Conservation (phyloP, 1,284 basidiomycete genomes). For the Ganoderma lucidum region DNA sequence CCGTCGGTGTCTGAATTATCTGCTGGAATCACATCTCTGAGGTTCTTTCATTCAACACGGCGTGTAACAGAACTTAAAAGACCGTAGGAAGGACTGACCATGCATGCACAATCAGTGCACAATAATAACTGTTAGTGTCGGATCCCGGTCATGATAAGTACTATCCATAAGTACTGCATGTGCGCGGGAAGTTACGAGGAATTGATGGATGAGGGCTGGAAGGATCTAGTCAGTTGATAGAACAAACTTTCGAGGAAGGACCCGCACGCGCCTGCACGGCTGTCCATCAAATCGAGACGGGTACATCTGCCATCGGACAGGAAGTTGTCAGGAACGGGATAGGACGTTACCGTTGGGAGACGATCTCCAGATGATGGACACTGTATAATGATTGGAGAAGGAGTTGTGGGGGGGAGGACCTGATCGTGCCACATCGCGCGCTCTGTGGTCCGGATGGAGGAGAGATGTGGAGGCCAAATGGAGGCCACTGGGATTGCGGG, state of each 20-base stretch:
- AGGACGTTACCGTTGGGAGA: neutral
- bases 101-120: no score
- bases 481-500: neutral
- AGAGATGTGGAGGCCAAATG: no score
- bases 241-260: neutral
- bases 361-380: neutral
- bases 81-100: no score
- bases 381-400: neutral
- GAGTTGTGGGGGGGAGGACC: neutral
- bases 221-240: neutral
- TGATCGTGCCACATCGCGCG: neutral
- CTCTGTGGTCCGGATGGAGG: neutral
- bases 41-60: no score
- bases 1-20: no score
- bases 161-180: no score
- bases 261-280: neutral
- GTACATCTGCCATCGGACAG: neutral
- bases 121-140: neutral
- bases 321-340: neutral
- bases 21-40: no score
- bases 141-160: no score
- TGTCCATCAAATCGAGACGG: conserved; percentile 1
- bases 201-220: neutral
- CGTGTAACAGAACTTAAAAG: no score
- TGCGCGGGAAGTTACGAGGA: neutral